Conservation (phyloP, 106 monocot species). For the Dendrobium chrysotoxum region DNA sequence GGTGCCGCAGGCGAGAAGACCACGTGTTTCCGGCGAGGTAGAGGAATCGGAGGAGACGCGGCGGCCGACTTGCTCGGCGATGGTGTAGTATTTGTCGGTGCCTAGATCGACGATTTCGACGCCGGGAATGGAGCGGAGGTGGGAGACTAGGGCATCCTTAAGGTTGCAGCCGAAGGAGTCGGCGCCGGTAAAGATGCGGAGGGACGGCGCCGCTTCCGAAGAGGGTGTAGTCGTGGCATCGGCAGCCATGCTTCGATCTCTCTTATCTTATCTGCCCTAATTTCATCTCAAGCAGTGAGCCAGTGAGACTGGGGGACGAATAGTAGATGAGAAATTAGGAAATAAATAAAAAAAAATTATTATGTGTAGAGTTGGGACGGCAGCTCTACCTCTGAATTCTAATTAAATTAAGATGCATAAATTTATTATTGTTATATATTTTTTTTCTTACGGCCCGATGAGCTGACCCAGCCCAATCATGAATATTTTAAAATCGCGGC, state of each 20-base stretch:
- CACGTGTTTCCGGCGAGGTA: constrained; percentile 32
- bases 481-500: too few relatives aligned
- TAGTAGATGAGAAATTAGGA: too few relatives aligned
- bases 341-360: too few relatives aligned
- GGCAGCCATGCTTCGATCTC: constrained; percentile 5
- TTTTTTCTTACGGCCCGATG: too few relatives aligned
- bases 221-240: neutral
- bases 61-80: constrained; percentile 44
- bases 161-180: constrained; percentile 65
- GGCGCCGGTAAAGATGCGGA: constrained; percentile 63
- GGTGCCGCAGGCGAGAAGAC: constrained; percentile 80
- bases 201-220: neutral
- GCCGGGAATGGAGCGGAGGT: constrained; percentile 58
- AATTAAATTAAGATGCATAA: too few relatives aligned
- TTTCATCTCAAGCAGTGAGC: too few relatives aligned
- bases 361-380: too few relatives aligned
- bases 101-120: constrained; percentile 64
- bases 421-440: too few relatives aligned
- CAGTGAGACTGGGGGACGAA: too few relatives aligned
- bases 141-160: constrained; percentile 54
- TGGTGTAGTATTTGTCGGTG: constrained; percentile 73
- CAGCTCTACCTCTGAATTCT: too few relatives aligned
- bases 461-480: too few relatives aligned
- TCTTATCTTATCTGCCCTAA: neutral
- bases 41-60: constrained; percentile 26